Percentiles rank a stretch among this genome's conserved stretches.
Evolutionary conservation across 2,329 filamentous ascomycete genomes (phyloP).

Genomic region (Lasiodiplodia citricola): DNA sequence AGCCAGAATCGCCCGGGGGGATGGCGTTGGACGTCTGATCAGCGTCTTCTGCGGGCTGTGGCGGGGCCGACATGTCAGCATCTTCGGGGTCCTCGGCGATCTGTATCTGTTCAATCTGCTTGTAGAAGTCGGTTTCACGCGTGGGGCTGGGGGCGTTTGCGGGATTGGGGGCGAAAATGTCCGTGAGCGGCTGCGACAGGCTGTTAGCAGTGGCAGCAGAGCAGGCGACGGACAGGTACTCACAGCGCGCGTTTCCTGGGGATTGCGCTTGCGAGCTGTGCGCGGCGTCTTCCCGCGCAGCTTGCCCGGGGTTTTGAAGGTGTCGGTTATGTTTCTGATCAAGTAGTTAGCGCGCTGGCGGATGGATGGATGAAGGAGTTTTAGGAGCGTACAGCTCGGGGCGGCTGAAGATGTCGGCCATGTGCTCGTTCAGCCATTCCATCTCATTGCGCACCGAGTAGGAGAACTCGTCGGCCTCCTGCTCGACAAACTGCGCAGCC

Average conservation of each 20-base stretch:
- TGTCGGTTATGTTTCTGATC: constrained; percentile 82
- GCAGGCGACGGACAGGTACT: constrained; percentile 57
- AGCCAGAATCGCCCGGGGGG: constrained; percentile 65
- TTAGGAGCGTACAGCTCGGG: constrained; percentile 74
- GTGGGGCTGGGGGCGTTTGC: constrained; percentile 58
- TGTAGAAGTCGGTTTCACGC: constrained; percentile 55
- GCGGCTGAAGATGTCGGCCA: constrained; percentile 89
- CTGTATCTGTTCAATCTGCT: constrained; percentile 63
- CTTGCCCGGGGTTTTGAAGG: constrained; percentile 94
- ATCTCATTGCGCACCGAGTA: constrained; percentile 92
- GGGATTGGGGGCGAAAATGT: constrained; percentile 53
- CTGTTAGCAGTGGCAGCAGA: constrained; percentile 51
- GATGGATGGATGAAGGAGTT: constrained; percentile 24
- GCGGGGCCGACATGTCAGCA: constrained; percentile 30
- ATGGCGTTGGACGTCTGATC: constrained; percentile 8
- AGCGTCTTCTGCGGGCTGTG: constrained; percentile 24
- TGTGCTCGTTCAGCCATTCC: constrained; percentile 98
- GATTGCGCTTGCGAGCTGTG: constrained; percentile 67
- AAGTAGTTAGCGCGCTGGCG: constrained; percentile 27
- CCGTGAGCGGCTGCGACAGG: constrained; percentile 51
- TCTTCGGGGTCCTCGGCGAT: constrained; percentile 62
- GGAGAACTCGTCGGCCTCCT: constrained; percentile 90
- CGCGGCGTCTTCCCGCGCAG: constrained; percentile 81
- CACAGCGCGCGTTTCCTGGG: constrained; percentile 67
- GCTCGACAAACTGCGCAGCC: constrained; percentile 73